Evolutionary conservation across 306 rosid species (phyloP).

Genomic region (Macrotyloma uniflorum): DNA sequence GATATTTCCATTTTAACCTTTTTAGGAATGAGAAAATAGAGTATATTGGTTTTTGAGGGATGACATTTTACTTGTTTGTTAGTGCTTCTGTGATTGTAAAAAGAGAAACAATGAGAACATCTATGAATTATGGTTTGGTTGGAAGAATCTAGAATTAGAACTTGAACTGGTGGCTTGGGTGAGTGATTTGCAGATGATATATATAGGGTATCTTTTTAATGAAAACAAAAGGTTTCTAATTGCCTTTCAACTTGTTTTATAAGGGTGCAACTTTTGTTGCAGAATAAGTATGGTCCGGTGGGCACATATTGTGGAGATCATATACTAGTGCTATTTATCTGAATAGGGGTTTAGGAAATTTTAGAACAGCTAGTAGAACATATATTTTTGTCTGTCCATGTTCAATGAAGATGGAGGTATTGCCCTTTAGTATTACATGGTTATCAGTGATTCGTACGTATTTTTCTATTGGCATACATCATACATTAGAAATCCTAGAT

Average conservation of each 20-base stretch:
- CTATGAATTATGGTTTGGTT: conserved; percentile 14
- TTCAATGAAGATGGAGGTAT: background rate
- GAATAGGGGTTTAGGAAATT: conserved; percentile 7
- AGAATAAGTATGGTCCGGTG: conserved; percentile 4
- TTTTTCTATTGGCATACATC: conserved; percentile 1
- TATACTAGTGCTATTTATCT: conserved; percentile 7
- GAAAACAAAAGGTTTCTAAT: background rate
- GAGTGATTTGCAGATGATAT: conserved; percentile 27
- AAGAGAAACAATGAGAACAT: background rate
- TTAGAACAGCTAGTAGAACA: background rate
- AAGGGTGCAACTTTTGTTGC: background rate
- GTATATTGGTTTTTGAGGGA: conserved; percentile 1
- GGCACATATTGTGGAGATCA: background rate
- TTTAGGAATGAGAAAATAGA: conserved; percentile 2
- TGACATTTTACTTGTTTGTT: background rate
- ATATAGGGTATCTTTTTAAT: conserved; percentile 19
- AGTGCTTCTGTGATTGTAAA: background rate
- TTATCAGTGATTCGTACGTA: background rate
- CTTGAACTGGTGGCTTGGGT: conserved; percentile 36
- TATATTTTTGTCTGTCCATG: background rate
- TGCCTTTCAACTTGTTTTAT: background rate
- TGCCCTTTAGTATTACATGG: background rate
- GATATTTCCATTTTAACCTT: background rate
- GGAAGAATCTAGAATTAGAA: conserved; percentile 31
- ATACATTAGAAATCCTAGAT: conserved; percentile 2